Conservation (phyloP, 208 protist genomes). For the Wallacemonas sp. region DNA sequence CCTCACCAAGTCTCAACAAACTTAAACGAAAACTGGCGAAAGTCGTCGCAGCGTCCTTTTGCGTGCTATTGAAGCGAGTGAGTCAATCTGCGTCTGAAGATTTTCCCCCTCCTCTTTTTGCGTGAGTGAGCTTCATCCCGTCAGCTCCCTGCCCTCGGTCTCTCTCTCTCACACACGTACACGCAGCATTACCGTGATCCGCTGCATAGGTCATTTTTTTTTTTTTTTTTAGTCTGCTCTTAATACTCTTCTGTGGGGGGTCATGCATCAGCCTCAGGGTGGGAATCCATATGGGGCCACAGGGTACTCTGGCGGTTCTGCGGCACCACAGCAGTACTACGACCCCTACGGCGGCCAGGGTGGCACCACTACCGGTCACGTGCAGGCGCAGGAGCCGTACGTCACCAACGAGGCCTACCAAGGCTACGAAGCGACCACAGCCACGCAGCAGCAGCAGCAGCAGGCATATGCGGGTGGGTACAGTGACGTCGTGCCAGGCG, state of each 20-base stretch:
- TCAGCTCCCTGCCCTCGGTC: no score
- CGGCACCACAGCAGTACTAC: constrained; percentile 25
- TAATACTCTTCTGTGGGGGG: not conserved
- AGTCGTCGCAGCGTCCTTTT: no score
- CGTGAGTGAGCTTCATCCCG: no score
- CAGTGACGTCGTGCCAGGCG: not conserved
- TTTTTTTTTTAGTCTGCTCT: not conserved
- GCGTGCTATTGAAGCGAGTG: no score
- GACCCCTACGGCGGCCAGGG: constrained; percentile 17
- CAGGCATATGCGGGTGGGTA: constrained; percentile 10
- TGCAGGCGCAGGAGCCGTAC: constrained; percentile 14
- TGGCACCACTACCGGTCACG: constrained; percentile 14
- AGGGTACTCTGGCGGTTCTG: not conserved
- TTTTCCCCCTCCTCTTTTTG: no score
- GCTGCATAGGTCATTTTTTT: not conserved
- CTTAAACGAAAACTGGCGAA: no score
- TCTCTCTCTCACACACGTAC: no score
- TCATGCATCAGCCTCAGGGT: constrained; percentile 4
- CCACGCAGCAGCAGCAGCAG: constrained; percentile 25
- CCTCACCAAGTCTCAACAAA: no score
- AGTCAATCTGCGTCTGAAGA: no score
- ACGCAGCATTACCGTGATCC: not conserved
- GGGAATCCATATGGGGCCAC: not conserved
- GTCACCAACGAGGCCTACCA: constrained; percentile 14
- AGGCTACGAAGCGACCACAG: constrained; percentile 22